Conservation (phyloP, 306 rosid species). For the Fagus sylvatica region DNA sequence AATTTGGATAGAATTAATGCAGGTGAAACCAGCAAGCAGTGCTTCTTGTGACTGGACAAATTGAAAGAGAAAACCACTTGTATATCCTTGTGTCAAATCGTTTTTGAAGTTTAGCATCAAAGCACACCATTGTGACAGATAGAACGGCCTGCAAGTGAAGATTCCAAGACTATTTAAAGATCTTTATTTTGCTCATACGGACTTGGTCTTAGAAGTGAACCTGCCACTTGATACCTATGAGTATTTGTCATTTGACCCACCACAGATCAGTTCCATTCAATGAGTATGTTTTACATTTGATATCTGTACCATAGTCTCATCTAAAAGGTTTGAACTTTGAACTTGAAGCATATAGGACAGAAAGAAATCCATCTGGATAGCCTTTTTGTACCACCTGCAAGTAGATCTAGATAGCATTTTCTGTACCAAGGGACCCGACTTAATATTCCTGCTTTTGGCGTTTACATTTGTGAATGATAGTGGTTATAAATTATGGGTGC, state of each 20-base stretch:
- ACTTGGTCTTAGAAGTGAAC: neutral
- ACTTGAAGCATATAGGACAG: neutral
- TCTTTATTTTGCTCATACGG: neutral
- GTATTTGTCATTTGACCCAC: neutral
- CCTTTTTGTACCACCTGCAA: neutral
- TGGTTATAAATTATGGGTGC: constrained; percentile 9
- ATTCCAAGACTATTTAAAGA: neutral
- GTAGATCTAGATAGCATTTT: constrained; percentile 11
- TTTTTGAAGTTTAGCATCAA: neutral
- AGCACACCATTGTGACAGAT: neutral
- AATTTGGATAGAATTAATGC: constrained; percentile 42
- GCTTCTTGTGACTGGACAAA: constrained; percentile 41
- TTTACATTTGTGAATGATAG: neutral
- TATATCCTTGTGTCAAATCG: neutral
- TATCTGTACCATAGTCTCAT: neutral
- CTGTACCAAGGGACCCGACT: neutral
- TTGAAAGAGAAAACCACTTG: constrained; percentile 6
- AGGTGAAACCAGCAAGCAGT: constrained; percentile 64
- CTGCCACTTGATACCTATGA: constrained; percentile 16
- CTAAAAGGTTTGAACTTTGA: neutral
- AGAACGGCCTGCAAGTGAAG: neutral
- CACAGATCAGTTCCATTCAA: neutral
- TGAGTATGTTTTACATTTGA: neutral
- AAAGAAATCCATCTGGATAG: neutral
- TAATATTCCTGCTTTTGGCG: neutral